These are phyloP conservation scores for Paramecium sexaurelia DNA, from an alignment of 73 alveolate species.

Conservation along the genomic window DNA sequence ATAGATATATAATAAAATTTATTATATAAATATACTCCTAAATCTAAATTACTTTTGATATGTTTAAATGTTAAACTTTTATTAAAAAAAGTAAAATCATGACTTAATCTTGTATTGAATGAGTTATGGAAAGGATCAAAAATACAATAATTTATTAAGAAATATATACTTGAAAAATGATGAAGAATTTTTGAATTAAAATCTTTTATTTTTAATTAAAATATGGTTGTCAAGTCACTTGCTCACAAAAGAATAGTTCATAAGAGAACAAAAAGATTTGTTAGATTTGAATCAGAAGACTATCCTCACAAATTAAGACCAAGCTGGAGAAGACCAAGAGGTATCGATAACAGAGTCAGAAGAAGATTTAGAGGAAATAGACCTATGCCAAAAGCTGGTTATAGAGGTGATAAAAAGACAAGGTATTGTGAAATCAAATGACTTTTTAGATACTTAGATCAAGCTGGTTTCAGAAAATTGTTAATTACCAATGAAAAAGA, in stretches of 20 bases:
- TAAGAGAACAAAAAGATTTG: constrained; percentile 69
- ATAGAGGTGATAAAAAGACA: constrained; percentile 94
- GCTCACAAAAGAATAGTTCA: constrained; percentile 65
- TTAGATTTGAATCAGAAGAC: constrained; percentile 70
- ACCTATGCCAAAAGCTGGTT: constrained; percentile 95
- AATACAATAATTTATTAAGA: not conserved
- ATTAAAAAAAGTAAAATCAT: not conserved
- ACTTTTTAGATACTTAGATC: constrained; percentile 75
- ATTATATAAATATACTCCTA: not conserved
- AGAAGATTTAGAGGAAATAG: constrained; percentile 97
- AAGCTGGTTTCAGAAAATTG: constrained; percentile 95
- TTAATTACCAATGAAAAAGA: constrained; percentile 89
- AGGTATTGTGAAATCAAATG: constrained; percentile 39
- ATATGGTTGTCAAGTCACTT: constrained; percentile 65
- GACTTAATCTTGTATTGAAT: too few species aligned
- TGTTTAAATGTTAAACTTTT: not conserved
- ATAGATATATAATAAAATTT: not conserved
- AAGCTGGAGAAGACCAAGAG: constrained; percentile 99
- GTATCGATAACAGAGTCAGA: constrained; percentile 98
- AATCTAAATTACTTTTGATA: not conserved
- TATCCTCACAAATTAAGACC: constrained; percentile 70
- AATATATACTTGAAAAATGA: not conserved
- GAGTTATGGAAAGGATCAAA: not conserved
- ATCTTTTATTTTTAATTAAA: constrained; percentile 20
- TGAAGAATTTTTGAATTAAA: constrained; percentile 41